Evolutionary conservation across 768 basidiomycete species (phyloP), one percentile per base, ranked within the genome.

Genomic region (Calocybe gangraenosa): DNA sequence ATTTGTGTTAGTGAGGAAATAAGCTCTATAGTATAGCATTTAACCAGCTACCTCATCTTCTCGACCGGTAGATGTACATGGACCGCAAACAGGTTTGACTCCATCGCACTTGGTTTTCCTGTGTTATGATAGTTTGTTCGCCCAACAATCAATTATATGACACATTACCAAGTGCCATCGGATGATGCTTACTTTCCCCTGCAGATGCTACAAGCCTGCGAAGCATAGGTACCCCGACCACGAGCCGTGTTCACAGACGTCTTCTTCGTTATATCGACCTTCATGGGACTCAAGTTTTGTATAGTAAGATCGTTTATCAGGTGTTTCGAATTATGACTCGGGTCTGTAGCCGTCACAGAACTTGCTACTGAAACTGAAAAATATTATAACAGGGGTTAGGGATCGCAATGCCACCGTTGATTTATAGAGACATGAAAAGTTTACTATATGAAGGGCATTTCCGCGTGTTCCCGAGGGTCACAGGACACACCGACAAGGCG

Each of bases 71-170:
- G 46, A 44, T 23, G 58, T 51, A 54, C 75, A 75, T 15, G 69
- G 63, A 37, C 62, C 58, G 50, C 75, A 76, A 22, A 65, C 55
- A 31, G 75, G 75, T 50, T 68, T 69, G 34, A 53, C 51, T 21
- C 72, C 75, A 50, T 71, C 71, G 57, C 75, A 76, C 53, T 69
- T 73, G 10, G 65, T 69, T 51, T 74, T 74, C 56, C 74, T 74
- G 42, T 30, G 15, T 22, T 35, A 18, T 20, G 44, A 23, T 35
- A 2, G 21, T 39, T 19, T 23, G 30, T 10, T 10, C 37, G n/a
- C n/a, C 7, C 38, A 52, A 21, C 14, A 35, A 31, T 35, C 7
- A 33, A 25, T 34, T 42, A 22, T 18, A 10, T 22, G n/a, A 22
- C 19, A 37, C 28, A 18, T 35, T 34, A 40, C 11, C 37, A 30